phyloP scores from a whole-genome alignment of 352 stramenopile genomes.

The Aphanomyces stellatus region DNA sequence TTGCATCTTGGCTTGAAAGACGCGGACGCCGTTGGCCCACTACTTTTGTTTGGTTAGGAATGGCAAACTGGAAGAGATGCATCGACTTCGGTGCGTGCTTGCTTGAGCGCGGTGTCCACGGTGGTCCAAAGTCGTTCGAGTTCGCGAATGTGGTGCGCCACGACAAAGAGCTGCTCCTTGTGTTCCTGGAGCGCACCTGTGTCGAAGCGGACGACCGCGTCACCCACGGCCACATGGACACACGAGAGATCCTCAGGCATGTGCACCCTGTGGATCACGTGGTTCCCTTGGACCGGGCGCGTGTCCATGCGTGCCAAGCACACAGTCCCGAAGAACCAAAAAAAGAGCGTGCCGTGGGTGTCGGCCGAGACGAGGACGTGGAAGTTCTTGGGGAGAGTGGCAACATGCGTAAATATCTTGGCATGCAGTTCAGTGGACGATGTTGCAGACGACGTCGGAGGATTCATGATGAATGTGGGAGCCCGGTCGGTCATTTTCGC shows the following conservation, averaged over 20 bases:
- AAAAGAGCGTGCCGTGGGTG: not conserved
- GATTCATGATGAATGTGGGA: constrained; percentile 4
- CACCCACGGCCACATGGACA: not conserved
- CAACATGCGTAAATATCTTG: constrained; percentile 1
- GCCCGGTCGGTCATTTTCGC: not conserved
- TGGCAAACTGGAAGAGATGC: not conserved
- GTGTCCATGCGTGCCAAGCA: not conserved
- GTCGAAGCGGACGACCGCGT: not conserved
- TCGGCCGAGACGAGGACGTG: constrained; percentile 16
- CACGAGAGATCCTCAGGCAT: not conserved
- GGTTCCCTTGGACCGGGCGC: too few relatives aligned
- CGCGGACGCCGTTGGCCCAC: constrained; percentile 6
- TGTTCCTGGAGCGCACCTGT: not conserved
- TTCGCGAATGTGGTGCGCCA: constrained; percentile 15
- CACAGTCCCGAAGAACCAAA: not conserved
- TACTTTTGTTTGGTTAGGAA: not conserved
- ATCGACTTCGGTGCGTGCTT: constrained; percentile 3
- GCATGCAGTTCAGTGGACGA: not conserved
- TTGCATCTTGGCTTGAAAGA: constrained; percentile 16
- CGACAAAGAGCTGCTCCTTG: constrained; percentile 9
- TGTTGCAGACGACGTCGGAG: not conserved
- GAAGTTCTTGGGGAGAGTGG: too few relatives aligned
- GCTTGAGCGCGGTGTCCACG: constrained; percentile 1
- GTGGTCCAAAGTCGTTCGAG: not conserved
- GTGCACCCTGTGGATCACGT: too few relatives aligned